phyloP scores from a whole-genome alignment of 495 filamentous ascomycete genomes.

The Aspergillus hancockii region DNA sequence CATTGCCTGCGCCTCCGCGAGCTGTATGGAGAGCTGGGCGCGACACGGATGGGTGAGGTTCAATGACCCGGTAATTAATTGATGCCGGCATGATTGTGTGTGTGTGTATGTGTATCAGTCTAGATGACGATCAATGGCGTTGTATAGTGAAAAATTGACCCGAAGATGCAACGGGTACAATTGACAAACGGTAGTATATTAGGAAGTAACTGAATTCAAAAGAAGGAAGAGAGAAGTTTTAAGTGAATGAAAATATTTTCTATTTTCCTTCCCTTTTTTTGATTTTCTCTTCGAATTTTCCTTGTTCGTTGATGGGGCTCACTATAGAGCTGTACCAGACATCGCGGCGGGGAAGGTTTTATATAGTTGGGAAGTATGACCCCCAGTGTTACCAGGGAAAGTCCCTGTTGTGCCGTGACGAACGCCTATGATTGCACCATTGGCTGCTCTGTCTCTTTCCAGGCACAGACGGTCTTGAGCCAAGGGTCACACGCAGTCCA shows the following conservation, averaged over 20 bases:
- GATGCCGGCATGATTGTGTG: conserved; percentile 28
- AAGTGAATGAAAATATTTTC: background rate
- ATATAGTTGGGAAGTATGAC: conserved; percentile 17
- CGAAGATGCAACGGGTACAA: conserved; percentile 1
- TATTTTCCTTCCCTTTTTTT: conserved; percentile 17
- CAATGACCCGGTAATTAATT: conserved; percentile 67
- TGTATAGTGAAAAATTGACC: background rate
- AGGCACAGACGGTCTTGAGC: conserved; percentile 8
- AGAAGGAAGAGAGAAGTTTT: background rate
- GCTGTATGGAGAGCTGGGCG: conserved; percentile 69
- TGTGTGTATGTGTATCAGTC: conserved; percentile 12
- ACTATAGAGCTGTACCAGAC: conserved; percentile 18
- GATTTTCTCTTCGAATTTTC: conserved; percentile 23
- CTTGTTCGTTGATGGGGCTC: conserved; percentile 10
- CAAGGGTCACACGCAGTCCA: conserved; percentile 23
- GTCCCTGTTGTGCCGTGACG: conserved; percentile 17
- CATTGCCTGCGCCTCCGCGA: conserved; percentile 86
- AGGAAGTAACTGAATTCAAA: background rate
- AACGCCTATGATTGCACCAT: conserved; percentile 22
- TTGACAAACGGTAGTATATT: background rate
- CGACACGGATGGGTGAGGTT: conserved; percentile 76
- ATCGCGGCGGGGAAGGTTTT: conserved; percentile 25
- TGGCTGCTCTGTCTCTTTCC: conserved; percentile 10
- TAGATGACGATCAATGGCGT: background rate
- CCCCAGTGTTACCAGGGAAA: conserved; percentile 14